Percentiles rank a stretch among this genome's conserved stretches.
These are phyloP conservation scores for Endothia cerciana DNA, from an alignment of 2,329 filamentous ascomycete genomes.

Conservation along the genomic window DNA sequence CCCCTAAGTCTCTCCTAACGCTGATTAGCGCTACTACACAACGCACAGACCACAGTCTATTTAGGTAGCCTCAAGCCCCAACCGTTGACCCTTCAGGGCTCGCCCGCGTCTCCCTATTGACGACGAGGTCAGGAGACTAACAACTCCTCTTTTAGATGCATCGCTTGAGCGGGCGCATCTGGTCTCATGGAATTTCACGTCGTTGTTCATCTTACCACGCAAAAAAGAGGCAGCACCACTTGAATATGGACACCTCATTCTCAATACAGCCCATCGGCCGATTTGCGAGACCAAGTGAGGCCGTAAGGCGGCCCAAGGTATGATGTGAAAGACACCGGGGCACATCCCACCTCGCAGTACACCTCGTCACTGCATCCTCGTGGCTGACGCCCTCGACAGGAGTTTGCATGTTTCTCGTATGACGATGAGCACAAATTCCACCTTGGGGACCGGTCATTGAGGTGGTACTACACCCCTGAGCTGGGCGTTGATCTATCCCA, in stretches of 20 bases:
- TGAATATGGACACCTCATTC: conserved; percentile 46
- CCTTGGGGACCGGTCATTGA: conserved; percentile 77
- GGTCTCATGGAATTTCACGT: conserved; percentile 1
- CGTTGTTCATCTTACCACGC: background rate
- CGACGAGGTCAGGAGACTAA: background rate
- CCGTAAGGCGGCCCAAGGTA: conserved; percentile 77
- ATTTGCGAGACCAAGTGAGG: conserved; percentile 69
- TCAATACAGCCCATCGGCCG: conserved; percentile 70
- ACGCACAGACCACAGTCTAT: too few relatives aligned
- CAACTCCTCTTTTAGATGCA: background rate
- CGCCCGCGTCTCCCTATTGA: background rate
- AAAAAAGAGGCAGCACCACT: background rate
- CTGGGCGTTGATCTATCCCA: conserved; percentile 74
- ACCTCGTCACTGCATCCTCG: background rate
- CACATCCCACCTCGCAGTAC: too few relatives aligned
- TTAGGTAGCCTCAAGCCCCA: too few relatives aligned
- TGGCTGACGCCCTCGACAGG: conserved; percentile 50
- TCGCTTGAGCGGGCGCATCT: background rate
- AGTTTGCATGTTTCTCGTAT: conserved; percentile 93
- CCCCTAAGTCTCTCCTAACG: too few relatives aligned
- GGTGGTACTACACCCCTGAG: conserved; percentile 82
- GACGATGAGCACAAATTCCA: conserved; percentile 79
- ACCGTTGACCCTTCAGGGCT: background rate
- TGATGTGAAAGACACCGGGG: background rate
- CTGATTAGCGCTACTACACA: too few relatives aligned